Base-by-base conservation (phyloP, 31 red algal species). In the Porphyra umbilicalis region DNA sequence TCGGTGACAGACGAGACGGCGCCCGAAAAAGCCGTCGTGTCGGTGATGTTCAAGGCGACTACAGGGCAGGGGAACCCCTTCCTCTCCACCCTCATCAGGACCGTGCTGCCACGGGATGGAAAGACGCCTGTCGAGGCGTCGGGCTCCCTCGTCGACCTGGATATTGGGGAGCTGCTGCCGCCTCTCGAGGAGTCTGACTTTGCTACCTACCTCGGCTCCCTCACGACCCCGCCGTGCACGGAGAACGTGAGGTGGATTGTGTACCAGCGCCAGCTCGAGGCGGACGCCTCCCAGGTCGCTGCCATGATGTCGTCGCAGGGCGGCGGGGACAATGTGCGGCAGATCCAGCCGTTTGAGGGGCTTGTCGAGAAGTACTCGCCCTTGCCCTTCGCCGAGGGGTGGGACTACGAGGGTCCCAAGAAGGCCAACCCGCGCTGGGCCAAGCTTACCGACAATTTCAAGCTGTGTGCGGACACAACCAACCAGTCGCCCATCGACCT, bases 201-300 rank as follows among this genome's bases (percentile, higher is more conserved):
- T 34, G 89, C 81, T 39, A 32, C 83, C 0, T 94, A 94, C 76
- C 31, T 57, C 11, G 91, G 91, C 34, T 89, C 86, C 1, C 82
- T 94, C 33, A 94, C 91, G 29, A 94, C 87, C 15, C 91, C 91
- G 16, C 91, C 91, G 76, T 83, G 91, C 40, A 86, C 87, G 31
- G 86, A 94, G 80, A 87, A 87, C 36, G 83, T 94, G 29, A 39
- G 83, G 20, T 94, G 91, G 91, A 35, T 89, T 79, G 87, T 94
- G 76, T 68, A 89, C 35, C 40, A 44, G 31, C 39, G 57, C 32
- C 79, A 84, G 75, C 83, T 82, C 68, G n/a, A 35, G 18, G 83
- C 85, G 18, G 33, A 75, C 30, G 78, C 68, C 57, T 35, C 78
- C 25, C 86, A 94, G 79, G 75, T 86, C 31, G 38, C 76, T 32